Conservation (phyloP, 495 filamentous ascomycete genomes). For the Mytilinidion resinicola region DNA sequence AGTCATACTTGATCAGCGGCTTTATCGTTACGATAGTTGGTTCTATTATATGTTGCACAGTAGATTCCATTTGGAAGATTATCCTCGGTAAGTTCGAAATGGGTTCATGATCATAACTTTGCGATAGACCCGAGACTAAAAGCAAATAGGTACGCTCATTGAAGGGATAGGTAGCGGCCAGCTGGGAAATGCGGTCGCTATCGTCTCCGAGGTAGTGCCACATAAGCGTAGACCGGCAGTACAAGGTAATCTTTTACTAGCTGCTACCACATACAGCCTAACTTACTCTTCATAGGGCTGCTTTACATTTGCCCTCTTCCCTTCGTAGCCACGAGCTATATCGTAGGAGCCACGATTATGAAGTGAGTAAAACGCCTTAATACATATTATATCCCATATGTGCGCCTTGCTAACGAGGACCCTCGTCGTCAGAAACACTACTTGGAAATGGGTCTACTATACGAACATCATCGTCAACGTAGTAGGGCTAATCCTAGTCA, state of each 20-base stretch:
- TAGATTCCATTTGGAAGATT: not conserved
- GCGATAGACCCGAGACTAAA: no score
- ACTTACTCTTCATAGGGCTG: not conserved
- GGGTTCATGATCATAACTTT: no score
- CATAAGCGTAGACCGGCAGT: not conserved
- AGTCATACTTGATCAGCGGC: not conserved
- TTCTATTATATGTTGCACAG: not conserved
- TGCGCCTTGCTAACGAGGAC: no score
- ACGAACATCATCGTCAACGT: not conserved
- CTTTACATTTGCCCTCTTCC: not conserved
- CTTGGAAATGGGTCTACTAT: not conserved
- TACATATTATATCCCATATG: no score
- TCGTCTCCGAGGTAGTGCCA: not conserved
- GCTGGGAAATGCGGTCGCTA: not conserved
- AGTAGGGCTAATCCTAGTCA: not conserved
- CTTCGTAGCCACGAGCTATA: not conserved
- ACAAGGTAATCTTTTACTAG: not conserved
- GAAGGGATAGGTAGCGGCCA: not conserved
- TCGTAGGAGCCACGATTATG: not conserved
- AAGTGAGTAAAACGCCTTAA: no score
- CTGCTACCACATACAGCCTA: not conserved
- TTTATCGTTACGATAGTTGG: not conserved
- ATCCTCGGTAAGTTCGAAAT: no score
- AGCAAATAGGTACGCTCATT: not conserved
- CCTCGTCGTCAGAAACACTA: no score